phyloP scores from a whole-genome alignment of 2,329 filamentous ascomycete genomes.

The Aschersonia sp. region DNA sequence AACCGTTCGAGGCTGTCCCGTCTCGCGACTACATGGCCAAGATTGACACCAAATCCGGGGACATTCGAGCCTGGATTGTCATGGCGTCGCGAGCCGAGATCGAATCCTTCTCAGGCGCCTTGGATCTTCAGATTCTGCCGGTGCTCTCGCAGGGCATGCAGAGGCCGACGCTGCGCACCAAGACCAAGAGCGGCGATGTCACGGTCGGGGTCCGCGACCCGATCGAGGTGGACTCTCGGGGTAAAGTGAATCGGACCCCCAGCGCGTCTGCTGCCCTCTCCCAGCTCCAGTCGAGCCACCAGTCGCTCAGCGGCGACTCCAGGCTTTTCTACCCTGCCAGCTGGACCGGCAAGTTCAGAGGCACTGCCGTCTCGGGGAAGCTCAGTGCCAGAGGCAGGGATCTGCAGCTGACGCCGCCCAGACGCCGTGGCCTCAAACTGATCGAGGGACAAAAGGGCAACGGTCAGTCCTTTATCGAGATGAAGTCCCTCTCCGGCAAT shows the following conservation, averaged over 20 bases:
- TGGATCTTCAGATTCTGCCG: constrained; percentile 27
- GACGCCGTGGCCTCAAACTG: constrained; percentile 16
- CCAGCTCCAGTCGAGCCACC: constrained; percentile 25
- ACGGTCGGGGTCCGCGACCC: constrained; percentile 26
- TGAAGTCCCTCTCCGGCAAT: constrained; percentile 16
- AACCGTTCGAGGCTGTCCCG: constrained; percentile 26
- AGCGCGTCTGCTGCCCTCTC: constrained; percentile 11
- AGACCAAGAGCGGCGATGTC: constrained; percentile 27
- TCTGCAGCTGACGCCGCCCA: constrained; percentile 20
- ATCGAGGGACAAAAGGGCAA: constrained; percentile 27
- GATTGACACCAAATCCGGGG: constrained; percentile 28
- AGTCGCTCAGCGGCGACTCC: constrained; percentile 27
- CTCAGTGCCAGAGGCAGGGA: constrained; percentile 26
- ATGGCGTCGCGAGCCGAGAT: constrained; percentile 21
- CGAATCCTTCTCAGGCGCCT: constrained; percentile 23
- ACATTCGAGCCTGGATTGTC: constrained; percentile 23
- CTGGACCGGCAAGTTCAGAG: constrained; percentile 32
- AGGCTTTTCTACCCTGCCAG: constrained; percentile 28
- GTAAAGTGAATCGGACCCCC: neutral
- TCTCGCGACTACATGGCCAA: constrained; percentile 31
- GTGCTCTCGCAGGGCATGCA: constrained; percentile 18
- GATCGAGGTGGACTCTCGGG: constrained; percentile 7
- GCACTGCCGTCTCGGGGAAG: constrained; percentile 24
- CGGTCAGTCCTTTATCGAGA: constrained; percentile 16
- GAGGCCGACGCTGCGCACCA: constrained; percentile 15